Conservation (phyloP, 805 yeast genomes). For the Sugiyamaella qingdaonensis region DNA sequence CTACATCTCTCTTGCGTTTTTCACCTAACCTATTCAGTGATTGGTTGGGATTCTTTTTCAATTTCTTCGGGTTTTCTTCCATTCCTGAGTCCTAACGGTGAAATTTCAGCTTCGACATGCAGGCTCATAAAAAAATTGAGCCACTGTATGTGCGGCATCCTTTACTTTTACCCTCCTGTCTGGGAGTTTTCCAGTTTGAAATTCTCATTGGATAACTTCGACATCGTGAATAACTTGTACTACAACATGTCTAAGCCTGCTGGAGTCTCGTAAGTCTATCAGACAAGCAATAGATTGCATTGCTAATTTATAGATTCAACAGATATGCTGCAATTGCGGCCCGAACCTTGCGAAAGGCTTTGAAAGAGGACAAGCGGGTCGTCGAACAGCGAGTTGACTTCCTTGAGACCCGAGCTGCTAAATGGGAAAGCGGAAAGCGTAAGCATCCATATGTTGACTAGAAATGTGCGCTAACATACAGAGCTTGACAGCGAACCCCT, state of each 20-base stretch:
- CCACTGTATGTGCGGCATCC: background rate
- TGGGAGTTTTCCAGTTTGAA: background rate
- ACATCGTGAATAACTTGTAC: background rate
- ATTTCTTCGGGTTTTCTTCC: background rate
- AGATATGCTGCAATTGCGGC: slow-evolving; percentile 90
- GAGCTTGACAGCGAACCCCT: slow-evolving; percentile 26
- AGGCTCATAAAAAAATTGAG: background rate
- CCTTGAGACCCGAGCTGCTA: slow-evolving; percentile 70
- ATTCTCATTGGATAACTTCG: background rate
- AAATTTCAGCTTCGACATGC: background rate
- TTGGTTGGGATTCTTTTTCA: background rate
- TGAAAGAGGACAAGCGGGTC: slow-evolving; percentile 80
- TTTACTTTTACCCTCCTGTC: background rate
- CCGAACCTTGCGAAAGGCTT: slow-evolving; percentile 77
- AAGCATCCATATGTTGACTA: slow-evolving; percentile 12
- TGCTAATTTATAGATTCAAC: slow-evolving; percentile 54
- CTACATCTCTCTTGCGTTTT: too few relatives aligned
- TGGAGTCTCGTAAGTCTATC: slow-evolving; percentile 30
- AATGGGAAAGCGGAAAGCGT: slow-evolving; percentile 61
- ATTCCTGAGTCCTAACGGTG: too few relatives aligned
- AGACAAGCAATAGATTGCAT: too few relatives aligned
- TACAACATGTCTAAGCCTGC: slow-evolving; percentile 28
- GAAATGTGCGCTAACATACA: background rate
- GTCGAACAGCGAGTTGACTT: slow-evolving; percentile 63
- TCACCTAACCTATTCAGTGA: too few relatives aligned